Percentiles rank a stretch among this genome's conserved stretches.
Evolutionary conservation across 2,329 filamentous ascomycete genomes (phyloP).

Genomic region (Leptographium wingfieldii): DNA sequence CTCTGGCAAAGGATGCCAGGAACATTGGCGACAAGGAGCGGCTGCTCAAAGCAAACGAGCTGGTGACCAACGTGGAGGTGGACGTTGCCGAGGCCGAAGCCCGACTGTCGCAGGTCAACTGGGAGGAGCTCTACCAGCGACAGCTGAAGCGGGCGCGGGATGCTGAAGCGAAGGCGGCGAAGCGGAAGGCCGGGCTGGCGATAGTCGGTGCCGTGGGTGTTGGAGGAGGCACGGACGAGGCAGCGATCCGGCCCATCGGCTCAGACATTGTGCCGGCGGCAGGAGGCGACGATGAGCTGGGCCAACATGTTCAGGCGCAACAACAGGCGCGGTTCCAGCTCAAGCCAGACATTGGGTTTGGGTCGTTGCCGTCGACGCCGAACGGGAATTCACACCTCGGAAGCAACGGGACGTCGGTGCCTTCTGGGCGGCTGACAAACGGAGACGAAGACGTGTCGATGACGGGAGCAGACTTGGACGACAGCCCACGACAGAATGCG

Average conservation of each 20-base stretch:
- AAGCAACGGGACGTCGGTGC: conserved; percentile 44
- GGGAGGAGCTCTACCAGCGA: conserved; percentile 67
- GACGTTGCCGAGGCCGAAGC: conserved; percentile 67
- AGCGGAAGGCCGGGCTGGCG: conserved; percentile 49
- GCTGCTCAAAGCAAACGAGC: conserved; percentile 77
- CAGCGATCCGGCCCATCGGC: not conserved
- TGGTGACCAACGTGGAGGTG: conserved; percentile 86
- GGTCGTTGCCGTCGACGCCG: conserved; percentile 14
- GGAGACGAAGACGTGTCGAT: conserved; percentile 50
- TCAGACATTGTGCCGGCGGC: conserved; percentile 6
- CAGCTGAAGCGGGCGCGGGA: conserved; percentile 53
- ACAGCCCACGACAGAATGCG: conserved; percentile 23
- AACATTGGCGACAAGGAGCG: conserved; percentile 72
- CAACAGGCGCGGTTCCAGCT: conserved; percentile 37
- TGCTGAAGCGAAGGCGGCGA: conserved; percentile 46
- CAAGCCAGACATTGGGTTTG: conserved; percentile 17
- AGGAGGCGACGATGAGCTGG: not conserved
- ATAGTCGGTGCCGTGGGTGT: conserved; percentile 24
- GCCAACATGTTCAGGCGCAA: conserved; percentile 9
- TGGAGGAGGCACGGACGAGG: not conserved
- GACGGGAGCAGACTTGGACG: conserved; percentile 38
- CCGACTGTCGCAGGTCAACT: conserved; percentile 49
- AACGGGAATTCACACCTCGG: conserved; percentile 34
- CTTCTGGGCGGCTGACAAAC: conserved; percentile 25
- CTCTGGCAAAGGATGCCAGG: conserved; percentile 73